Base-by-base conservation (phyloP, 31 red algal species). In the Odonthalia washingtoniensis region DNA sequence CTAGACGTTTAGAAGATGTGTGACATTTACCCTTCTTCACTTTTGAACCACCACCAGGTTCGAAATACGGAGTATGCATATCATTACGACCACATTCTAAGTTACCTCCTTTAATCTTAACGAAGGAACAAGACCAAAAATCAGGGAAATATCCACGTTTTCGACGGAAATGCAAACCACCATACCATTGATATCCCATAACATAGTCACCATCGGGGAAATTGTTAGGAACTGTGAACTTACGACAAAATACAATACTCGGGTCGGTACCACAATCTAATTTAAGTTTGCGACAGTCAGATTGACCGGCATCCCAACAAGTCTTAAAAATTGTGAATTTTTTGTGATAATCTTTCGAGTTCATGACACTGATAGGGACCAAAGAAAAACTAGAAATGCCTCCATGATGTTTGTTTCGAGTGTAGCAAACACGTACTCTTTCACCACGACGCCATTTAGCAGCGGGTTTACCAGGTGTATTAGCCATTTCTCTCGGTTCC, bases 391-490 rank as follows among this genome's bases (percentile, higher is more conserved):
- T 9, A 57, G 49, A 9, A 9, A 57, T 57, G 9, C 49, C 49
- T 14, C 49, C 49, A 57, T 57, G 49, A 62, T 92, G 89, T 41
- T 92, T 92, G 64, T 92, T 92, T 31, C 75, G 81, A 38, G 81
- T 27, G 82, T 92, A 92, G 57, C 78, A 72, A 67, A 92, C 65
- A 41, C 28, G 4, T 39, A 75, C 63, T 31, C 28, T 41, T 45
- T 92, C 65, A 12, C 90, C 90, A 40, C 90, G 90, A 1, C 39
- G 30, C 24, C 41, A 92, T 12, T 46, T 74, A 40, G 90, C 82
- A 12, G 90, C 75, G 33, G 90, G 90, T 57, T 57, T 57, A 14
- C 12, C 9, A 57, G 49, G 49, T 14, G 49, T 14, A 21, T 57
- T 57, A 9, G 21, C 9, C 49, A 57, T 57, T 9, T 21, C 12